These are phyloP conservation scores for Mortierella alpina DNA, from an alignment of 192 early-diverging fungal genomes.

Conservation along the genomic window DNA sequence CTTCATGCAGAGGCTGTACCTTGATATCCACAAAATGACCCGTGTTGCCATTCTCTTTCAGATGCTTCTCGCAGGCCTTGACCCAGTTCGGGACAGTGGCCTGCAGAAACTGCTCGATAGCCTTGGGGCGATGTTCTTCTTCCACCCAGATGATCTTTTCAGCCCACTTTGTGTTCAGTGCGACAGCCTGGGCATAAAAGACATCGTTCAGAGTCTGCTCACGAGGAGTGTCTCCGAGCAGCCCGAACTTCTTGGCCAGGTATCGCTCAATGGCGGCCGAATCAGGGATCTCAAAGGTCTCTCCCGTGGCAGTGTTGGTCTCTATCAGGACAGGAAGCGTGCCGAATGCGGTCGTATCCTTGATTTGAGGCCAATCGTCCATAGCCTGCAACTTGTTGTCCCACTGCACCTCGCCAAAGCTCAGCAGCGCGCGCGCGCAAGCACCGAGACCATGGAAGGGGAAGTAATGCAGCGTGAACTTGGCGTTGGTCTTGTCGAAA, in stretches of 20 bases:
- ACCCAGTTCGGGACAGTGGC: not conserved
- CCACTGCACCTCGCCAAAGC: conserved; percentile 49
- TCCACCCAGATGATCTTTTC: not conserved
- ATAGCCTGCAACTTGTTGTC: conserved; percentile 27
- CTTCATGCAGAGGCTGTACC: not conserved
- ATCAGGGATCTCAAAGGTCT: conserved; percentile 51
- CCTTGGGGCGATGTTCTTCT: not conserved
- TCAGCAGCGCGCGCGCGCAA: conserved; percentile 37
- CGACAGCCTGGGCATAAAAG: conserved; percentile 12
- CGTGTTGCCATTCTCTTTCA: conserved; percentile 5
- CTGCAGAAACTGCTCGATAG: not conserved
- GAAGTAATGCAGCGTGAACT: conserved; percentile 5
- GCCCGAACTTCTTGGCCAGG: conserved; percentile 49
- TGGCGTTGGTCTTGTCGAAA: not conserved
- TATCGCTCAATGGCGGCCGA: conserved; percentile 59
- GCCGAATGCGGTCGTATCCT: not conserved
- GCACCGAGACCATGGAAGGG: conserved; percentile 13
- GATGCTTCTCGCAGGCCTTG: not conserved
- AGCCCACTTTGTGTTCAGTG: not conserved
- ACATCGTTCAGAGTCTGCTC: conserved; percentile 45
- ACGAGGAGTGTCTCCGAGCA: conserved; percentile 28
- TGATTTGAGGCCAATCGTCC: conserved; percentile 14
- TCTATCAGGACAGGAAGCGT: conserved; percentile 23
- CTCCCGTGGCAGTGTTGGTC: not conserved
- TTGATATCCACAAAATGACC: conserved; percentile 18